Conservation (phyloP, 2,329 filamentous ascomycete genomes). For the Talaromyces sp. region DNA sequence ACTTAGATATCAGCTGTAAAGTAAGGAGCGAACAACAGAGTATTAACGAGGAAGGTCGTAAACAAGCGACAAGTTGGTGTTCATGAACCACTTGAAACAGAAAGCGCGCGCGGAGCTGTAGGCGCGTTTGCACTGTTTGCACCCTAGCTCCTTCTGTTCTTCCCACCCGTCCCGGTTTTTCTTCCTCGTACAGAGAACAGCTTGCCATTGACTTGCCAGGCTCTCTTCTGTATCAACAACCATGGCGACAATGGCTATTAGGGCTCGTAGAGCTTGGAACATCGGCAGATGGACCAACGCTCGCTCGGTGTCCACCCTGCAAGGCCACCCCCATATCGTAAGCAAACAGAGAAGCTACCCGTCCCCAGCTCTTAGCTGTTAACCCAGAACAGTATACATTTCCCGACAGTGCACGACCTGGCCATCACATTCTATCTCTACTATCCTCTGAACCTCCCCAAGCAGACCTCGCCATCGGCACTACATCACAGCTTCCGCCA, state of each 20-base stretch:
- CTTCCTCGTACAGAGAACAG: background rate
- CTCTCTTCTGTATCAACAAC: slow-evolving; percentile 13
- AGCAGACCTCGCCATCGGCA: slow-evolving; percentile 49
- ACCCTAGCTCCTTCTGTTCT: background rate
- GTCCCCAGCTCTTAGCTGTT: background rate
- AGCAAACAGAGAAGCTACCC: slow-evolving; percentile 8
- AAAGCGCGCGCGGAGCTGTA: background rate
- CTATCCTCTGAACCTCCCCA: slow-evolving; percentile 51
- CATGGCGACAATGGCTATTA: slow-evolving; percentile 15
- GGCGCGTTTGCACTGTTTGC: slow-evolving; percentile 8
- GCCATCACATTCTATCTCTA: slow-evolving; percentile 48
- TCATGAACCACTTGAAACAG: background rate
- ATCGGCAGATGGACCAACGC: slow-evolving; percentile 19
- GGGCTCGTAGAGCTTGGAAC: slow-evolving; percentile 14
- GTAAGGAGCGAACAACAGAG: background rate
- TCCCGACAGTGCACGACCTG: slow-evolving; percentile 30
- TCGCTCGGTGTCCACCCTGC: slow-evolving; percentile 31
- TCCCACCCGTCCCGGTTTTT: background rate
- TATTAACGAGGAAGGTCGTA: background rate
- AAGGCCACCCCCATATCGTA: slow-evolving; percentile 36
- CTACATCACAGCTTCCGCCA: slow-evolving; percentile 49
- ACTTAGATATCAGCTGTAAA: background rate
- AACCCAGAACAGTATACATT: slow-evolving; percentile 43
- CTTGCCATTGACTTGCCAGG: background rate
- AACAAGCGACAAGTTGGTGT: background rate